Evolutionary conservation across 305 asterid species (phyloP), one percentile per base, ranked within the genome.

Genomic region (Petunia hybrid): DNA sequence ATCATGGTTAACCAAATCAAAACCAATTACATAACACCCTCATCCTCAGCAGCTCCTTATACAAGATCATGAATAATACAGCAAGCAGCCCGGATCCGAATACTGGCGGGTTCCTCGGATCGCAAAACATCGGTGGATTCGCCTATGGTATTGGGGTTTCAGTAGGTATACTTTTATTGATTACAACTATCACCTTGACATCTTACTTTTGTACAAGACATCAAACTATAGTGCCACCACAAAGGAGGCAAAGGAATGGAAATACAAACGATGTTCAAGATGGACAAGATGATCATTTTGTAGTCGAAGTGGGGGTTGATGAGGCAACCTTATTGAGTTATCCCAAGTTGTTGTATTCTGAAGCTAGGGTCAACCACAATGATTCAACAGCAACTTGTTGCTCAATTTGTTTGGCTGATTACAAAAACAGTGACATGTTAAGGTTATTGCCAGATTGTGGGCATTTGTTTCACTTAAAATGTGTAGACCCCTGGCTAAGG

Each of bases 81-180:
- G 36, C 86, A 76, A 36, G 16, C 78, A 22, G 59, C 43, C 70
- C 80, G 6, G 70, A 57, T 13, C 6, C 70, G 22, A 16, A 46
- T 43, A 1, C 89, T 84, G 92, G 83, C 48, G 93, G 90, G 45
- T 86, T 92, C 8, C 78, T 90, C 3, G 89, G 92, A 79, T 87
- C 99, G 0, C 71, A 84, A 0, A 86, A 87, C 88, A 82, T 91
- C 74, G 93, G 97, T 3, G 94, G 97, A 0, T 92, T 95, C 83
- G 97, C 97, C 3, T 95, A 94, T 83, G 97, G 98, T 35, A 91
- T 94, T 81, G 97, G 95, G 7, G 86, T 95, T 40, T 90, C 98
- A 4, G 92, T 91, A 8, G 99, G 99, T 4, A 87, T 95, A 83
- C 94, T 95, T 83, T 86, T 92, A 10, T 91, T 95, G 48, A 92